Base-by-base conservation (phyloP, 805 yeast species). In the Metschnikowia rubicola region DNA sequence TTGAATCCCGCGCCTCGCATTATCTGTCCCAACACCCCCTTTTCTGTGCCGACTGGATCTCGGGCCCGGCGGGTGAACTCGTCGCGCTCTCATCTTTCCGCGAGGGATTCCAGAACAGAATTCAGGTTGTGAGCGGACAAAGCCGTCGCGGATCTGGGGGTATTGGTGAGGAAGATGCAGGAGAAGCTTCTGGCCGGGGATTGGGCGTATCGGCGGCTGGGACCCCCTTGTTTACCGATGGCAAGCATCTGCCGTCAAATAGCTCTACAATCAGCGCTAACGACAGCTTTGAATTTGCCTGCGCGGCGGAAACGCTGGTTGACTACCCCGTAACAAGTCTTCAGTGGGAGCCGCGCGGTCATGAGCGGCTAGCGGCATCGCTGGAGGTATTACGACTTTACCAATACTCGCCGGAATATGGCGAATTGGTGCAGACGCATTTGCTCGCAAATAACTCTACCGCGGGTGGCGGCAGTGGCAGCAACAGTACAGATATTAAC, bases 61-160 rank as follows among this genome's bases (percentile, higher is more conserved):
- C 47, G 28, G 50, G 56, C 7, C 58, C 55, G 15, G 55, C 70
- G 2, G 49, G 59, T 10, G 83, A 81, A 8, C 68, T 74, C 39
- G 65, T 87, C 8, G 94, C 88, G 0, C 61, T 85, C n/a, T 75
- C 84, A n/a, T 78, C 96, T 0, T 88, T 82, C 61, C 78, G 86
- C 48, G 97, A 91, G 63, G 96, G 88, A 42, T 70, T 81, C 28
- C 70, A 74, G 35, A 91, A 91, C 65, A 79, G 79, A 54, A 62
- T 90, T 26, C 83, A 81, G 58, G 64, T 85, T 66, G 8, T 70
- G 61, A 46, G 72, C 70, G 8, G 41, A 59, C n/a, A 46, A 49
- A 11, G 58, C 49, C 26, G 63, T 60, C 21, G 61, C 12, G 17
- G 19, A 58, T 2, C 37, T 30, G 45, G 36, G 35, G 35, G 26